phyloP scores from a whole-genome alignment of 495 filamentous ascomycete genomes.

The Astrothelium macrocarpum region DNA sequence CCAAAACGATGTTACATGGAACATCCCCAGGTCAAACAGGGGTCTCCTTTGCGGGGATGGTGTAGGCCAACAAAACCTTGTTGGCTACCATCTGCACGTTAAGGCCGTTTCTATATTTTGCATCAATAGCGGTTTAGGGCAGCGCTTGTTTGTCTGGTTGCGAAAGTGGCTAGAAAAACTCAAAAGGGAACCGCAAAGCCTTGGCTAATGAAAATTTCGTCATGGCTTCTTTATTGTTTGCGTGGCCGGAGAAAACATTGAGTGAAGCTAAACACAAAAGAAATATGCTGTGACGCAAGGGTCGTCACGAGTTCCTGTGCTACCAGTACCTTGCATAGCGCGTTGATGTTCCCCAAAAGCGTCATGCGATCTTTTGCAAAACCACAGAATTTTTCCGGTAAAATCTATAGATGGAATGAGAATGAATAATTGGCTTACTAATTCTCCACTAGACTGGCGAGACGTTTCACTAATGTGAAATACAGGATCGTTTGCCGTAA shows the following conservation, averaged over 20 bases:
- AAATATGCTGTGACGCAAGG: neutral
- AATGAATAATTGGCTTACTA: neutral
- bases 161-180: neutral
- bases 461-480: neutral
- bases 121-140: neutral
- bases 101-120: neutral
- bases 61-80: neutral
- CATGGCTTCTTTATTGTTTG: neutral
- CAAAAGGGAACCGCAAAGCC: neutral
- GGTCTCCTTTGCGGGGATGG: neutral
- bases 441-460: neutral
- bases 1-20: neutral
- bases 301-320: neutral
- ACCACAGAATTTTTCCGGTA: neutral
- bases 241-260: neutral
- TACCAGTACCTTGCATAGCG: conserved; percentile 5
- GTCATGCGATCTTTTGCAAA: neutral
- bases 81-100: neutral
- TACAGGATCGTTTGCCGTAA: neutral
- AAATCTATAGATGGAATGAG: neutral
- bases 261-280: neutral
- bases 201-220: neutral
- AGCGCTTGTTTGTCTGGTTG: neutral
- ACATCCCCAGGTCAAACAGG: neutral
- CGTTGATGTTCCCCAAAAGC: neutral